These are phyloP conservation scores for Metschnikowia proteae DNA, from an alignment of 805 yeast genomes.

Conservation along the genomic window DNA sequence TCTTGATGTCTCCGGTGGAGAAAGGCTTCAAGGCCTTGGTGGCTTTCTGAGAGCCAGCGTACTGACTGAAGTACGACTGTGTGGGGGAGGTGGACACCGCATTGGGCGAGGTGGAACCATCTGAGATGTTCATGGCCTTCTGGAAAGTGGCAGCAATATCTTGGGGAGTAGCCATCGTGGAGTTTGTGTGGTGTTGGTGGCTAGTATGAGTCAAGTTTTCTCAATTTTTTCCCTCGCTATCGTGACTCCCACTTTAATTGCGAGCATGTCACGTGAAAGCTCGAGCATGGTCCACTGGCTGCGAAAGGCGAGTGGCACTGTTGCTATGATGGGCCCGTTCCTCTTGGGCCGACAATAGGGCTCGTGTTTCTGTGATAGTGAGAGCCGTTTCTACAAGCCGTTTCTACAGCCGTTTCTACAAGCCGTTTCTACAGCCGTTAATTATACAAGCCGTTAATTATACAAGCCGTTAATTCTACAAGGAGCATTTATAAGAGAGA, in stretches of 20 bases:
- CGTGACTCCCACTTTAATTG: slow-evolving; percentile 1
- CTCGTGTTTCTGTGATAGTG: no score
- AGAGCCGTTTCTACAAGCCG: no score
- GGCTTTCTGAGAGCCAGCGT: slow-evolving; percentile 45
- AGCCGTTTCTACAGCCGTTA: no score
- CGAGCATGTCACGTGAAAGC: slow-evolving; percentile 6
- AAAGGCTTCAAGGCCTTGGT: slow-evolving; percentile 86
- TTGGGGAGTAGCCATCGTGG: slow-evolving; percentile 60
- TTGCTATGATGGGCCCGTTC: no score
- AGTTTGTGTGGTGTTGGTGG: not conserved
- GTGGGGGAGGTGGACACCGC: slow-evolving; percentile 83
- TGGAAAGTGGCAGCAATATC: slow-evolving; percentile 62
- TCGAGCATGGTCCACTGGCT: slow-evolving; percentile 1
- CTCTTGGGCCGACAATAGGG: not conserved
- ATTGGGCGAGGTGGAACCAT: slow-evolving; percentile 41
- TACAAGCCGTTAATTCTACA: no score
- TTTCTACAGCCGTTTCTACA: no score
- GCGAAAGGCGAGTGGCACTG: not conserved
- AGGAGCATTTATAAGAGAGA: no score
- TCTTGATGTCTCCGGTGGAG: slow-evolving; percentile 91
- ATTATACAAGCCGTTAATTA: no score
- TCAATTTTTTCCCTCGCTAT: slow-evolving; percentile 5
- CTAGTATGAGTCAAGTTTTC: slow-evolving; percentile 1
- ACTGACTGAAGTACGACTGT: slow-evolving; percentile 64
- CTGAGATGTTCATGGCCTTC: slow-evolving; percentile 47